Percentiles rank a stretch among this genome's conserved stretches.
Evolutionary conservation across 208 protist genomes (phyloP).

Genomic region (Willaertia magna): DNA sequence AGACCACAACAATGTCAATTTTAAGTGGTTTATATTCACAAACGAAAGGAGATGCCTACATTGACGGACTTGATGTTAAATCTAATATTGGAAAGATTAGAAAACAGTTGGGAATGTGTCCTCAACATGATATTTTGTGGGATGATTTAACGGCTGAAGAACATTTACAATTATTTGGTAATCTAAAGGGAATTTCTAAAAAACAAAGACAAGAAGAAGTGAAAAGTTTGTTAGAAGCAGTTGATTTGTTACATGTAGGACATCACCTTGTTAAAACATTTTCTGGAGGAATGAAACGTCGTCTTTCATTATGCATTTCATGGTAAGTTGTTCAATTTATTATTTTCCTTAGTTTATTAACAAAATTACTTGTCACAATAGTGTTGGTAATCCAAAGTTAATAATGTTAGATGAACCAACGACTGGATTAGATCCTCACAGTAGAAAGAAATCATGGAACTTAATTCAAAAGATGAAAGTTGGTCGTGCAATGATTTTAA

Average conservation of each 20-base stretch:
- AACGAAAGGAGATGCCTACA: constrained; percentile 43
- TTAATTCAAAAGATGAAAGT: constrained; percentile 30
- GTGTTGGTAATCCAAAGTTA: constrained; percentile 30
- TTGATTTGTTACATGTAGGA: not conserved
- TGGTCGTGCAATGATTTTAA: constrained; percentile 40
- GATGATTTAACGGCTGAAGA: constrained; percentile 75
- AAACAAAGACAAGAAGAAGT: constrained; percentile 17
- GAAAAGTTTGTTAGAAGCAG: not conserved
- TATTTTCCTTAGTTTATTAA: not conserved
- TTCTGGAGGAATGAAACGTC: constrained; percentile 31
- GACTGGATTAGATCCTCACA: constrained; percentile 30
- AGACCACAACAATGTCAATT: constrained; percentile 42
- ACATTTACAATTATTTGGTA: constrained; percentile 69
- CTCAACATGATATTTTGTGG: constrained; percentile 81
- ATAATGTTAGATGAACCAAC: constrained; percentile 40
- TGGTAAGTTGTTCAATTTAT: not conserved
- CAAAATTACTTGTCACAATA: no score
- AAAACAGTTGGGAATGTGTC: constrained; percentile 77
- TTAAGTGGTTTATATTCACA: constrained; percentile 50
- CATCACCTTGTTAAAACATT: not conserved
- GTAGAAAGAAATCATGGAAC: constrained; percentile 43
- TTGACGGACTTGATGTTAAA: constrained; percentile 35
- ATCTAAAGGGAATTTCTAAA: constrained; percentile 63
- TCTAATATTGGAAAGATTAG: constrained; percentile 47
- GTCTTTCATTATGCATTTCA: constrained; percentile 19